These are phyloP conservation scores for Tympanopsis confertula DNA, from an alignment of 2,329 filamentous ascomycete genomes.

Conservation along the genomic window DNA sequence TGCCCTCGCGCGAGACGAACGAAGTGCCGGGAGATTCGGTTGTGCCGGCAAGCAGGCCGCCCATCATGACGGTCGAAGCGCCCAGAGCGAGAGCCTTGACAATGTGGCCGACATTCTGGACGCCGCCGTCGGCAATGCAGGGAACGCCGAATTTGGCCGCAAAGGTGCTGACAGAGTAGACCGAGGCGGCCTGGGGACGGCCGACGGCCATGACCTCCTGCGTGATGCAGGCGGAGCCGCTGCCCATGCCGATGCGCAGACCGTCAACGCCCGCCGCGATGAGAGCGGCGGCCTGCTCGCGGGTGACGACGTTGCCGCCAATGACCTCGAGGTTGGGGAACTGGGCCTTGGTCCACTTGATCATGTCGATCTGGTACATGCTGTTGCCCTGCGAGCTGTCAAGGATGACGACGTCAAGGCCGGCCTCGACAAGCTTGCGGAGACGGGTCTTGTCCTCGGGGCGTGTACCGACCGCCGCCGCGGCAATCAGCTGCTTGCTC, in stretches of 20 bases:
- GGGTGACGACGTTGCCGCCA: slow-evolving; percentile 94
- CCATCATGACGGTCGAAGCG: slow-evolving; percentile 97
- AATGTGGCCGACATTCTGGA: slow-evolving; percentile 97
- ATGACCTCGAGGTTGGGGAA: slow-evolving; percentile 86
- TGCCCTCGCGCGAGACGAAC: slow-evolving; percentile 89
- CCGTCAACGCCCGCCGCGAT: slow-evolving; percentile 93
- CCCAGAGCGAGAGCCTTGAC: slow-evolving; percentile 95
- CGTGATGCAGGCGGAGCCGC: slow-evolving; percentile 94
- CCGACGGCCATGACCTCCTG: slow-evolving; percentile 99
- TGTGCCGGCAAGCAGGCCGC: slow-evolving; percentile 88
- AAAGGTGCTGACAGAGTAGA: slow-evolving; percentile 81
- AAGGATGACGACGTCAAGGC: slow-evolving; percentile 86
- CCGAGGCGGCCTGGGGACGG: slow-evolving; percentile 84
- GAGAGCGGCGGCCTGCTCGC: slow-evolving; percentile 83
- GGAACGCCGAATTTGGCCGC: slow-evolving; percentile 89
- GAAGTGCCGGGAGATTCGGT: slow-evolving; percentile 95
- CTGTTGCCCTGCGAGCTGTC: slow-evolving; percentile 97
- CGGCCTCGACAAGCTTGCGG: slow-evolving; percentile 80
- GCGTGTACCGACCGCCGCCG: slow-evolving; percentile 87
- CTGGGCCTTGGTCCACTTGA: slow-evolving; percentile 85
- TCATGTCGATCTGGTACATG: slow-evolving; percentile 97
- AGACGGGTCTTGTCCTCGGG: slow-evolving; percentile 84
- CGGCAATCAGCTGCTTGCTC: slow-evolving; percentile 94
- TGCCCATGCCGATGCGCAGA: slow-evolving; percentile 96
- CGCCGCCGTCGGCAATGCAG: slow-evolving; percentile 93